Percentiles rank a stretch among this genome's conserved stretches.
These are phyloP conservation scores for Petunia axillaris DNA, from an alignment of 257 asterid genomes.

Conservation along the genomic window DNA sequence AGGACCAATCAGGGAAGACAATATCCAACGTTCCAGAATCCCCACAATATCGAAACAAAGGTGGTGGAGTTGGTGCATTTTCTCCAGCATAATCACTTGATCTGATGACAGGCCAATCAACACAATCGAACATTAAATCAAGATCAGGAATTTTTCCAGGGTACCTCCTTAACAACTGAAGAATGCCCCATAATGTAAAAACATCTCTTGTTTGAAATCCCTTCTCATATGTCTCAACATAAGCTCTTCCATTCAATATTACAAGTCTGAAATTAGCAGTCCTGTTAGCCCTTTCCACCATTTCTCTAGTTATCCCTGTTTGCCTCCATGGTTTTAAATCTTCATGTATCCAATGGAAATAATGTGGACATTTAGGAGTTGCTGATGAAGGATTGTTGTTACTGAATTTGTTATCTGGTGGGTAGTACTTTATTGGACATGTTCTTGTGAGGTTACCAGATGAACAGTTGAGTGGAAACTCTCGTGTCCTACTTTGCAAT, in stretches of 20 bases:
- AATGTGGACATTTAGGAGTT: slow-evolving; percentile 55
- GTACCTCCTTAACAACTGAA: slow-evolving; percentile 67
- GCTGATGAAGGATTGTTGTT: slow-evolving; percentile 9
- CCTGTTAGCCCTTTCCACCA: slow-evolving; percentile 56
- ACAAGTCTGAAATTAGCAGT: slow-evolving; percentile 74
- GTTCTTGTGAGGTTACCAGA: slow-evolving; percentile 37
- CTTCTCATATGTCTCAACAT: slow-evolving; percentile 49
- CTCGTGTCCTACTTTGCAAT: slow-evolving; percentile 21
- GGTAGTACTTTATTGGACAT: slow-evolving; percentile 67
- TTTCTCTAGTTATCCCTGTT: slow-evolving; percentile 61
- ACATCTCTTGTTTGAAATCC: slow-evolving; percentile 64
- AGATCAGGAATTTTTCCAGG: slow-evolving; percentile 78
- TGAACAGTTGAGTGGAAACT: slow-evolving; percentile 61
- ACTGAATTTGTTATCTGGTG: slow-evolving; percentile 26
- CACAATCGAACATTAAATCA: slow-evolving; percentile 81
- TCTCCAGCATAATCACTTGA: slow-evolving; percentile 35
- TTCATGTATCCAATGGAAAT: slow-evolving; percentile 77
- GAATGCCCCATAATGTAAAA: slow-evolving; percentile 79
- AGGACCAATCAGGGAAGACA: slow-evolving; percentile 90
- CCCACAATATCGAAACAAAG: slow-evolving; percentile 75
- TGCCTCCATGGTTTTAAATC: slow-evolving; percentile 72
- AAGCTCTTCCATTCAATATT: slow-evolving; percentile 61
- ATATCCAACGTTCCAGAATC: slow-evolving; percentile 52
- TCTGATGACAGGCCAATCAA: slow-evolving; percentile 66
- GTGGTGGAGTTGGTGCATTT: slow-evolving; percentile 49